phyloP scores from a whole-genome alignment of 805 yeast genomes.

The Saccharomycopsis fermentans region DNA sequence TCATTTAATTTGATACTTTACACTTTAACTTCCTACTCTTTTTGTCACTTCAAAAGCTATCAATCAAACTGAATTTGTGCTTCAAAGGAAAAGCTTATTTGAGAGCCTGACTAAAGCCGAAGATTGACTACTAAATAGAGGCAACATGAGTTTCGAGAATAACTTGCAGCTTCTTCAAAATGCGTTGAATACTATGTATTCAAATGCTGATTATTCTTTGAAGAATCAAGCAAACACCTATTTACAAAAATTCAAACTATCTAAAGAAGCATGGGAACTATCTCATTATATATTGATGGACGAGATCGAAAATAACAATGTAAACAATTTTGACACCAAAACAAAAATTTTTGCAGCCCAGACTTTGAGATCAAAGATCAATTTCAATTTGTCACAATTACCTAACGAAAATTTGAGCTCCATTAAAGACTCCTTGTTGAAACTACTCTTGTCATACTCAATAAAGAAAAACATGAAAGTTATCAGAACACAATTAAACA shows the following conservation, averaged over 20 bases:
- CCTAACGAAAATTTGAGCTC: constrained; percentile 45
- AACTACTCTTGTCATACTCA: constrained; percentile 41
- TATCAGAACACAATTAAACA: constrained; percentile 73
- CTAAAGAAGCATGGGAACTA: constrained; percentile 69
- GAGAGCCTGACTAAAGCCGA: no score
- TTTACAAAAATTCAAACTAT: constrained; percentile 76
- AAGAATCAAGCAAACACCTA: constrained; percentile 41
- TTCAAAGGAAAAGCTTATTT: neutral
- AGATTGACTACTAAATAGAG: neutral
- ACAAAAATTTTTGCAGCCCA: constrained; percentile 81
- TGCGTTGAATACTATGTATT: constrained; percentile 39
- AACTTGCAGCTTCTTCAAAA: constrained; percentile 23
- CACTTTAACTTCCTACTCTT: no score
- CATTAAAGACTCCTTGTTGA: constrained; percentile 61
- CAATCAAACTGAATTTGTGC: neutral
- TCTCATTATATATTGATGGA: constrained; percentile 43
- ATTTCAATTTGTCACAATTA: constrained; percentile 75
- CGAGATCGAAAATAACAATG: constrained; percentile 12
- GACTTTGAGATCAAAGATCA: constrained; percentile 73
- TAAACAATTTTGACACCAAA: constrained; percentile 34
- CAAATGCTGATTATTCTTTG: constrained; percentile 29
- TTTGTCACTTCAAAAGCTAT: no score
- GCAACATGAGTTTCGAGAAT: neutral
- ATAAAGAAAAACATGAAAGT: constrained; percentile 34
- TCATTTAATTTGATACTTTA: neutral